Base-by-base conservation (phyloP, 306 rosid species). In the Dalbergia cultrata region DNA sequence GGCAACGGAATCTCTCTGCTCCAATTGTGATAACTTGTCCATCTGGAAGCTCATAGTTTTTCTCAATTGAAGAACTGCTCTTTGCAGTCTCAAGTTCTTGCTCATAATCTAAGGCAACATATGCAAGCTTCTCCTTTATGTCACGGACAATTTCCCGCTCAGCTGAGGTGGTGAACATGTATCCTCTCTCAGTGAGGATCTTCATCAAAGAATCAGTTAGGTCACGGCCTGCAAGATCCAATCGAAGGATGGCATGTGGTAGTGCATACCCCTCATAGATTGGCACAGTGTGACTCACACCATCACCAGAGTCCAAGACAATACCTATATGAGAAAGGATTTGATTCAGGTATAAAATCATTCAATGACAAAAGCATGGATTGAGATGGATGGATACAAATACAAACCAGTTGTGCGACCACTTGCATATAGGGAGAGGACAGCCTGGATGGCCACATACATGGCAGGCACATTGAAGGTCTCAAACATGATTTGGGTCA, bases 121-220 rank as follows among this genome's bases (percentile, higher is more conserved):
- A 94, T 4, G 98, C 98, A 73, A 94, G 97, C 88, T 94, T 92
- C 86, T 94, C 98, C 90, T 94, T 94, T 92, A 94, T 94, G 93
- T 92, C 98, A 84, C 98, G 94, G 52, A 94, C 98, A 92, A 94
- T 92, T 92, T 92, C 98, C 89, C 97, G 94, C 83, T 94, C 98
- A 13, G 98, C 98, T 43, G 97, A 92, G 87, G 98, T 94, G 59
- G 98, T 94, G 89, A 94, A 94, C 98, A 94, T 94, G 88, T 94
- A 94, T 56, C 98, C 97, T 82, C 98, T 94, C 82, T 94, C 97
- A 6, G 98, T 94, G 80, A 94, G 97, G 84, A 94, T 92, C 92
- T 94, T 94, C 98, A 94, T 91, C 91, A 94, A 85, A 13, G 94
- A 81, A 68, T 94, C 98, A 68, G 98, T 94, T 3, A 94, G 91